phyloP scores from a whole-genome alignment of 2,329 filamentous ascomycete genomes.

The Colletotrichum cuscutae region DNA sequence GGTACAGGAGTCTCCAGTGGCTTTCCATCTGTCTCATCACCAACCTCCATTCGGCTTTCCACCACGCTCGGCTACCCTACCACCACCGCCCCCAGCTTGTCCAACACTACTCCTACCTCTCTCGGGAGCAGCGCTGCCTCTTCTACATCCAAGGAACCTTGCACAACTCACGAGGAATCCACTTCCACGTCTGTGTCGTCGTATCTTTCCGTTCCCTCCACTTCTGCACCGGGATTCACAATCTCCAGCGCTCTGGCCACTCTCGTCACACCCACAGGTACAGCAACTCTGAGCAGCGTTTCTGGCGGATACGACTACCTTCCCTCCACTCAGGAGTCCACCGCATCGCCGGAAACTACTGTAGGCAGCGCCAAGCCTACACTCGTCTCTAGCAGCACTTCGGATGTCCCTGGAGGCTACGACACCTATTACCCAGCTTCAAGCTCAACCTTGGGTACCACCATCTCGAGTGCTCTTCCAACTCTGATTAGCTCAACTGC shows the following conservation, averaged over 20 bases:
- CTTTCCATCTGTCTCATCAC: neutral
- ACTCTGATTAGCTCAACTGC: neutral
- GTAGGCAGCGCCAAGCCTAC: conserved; percentile 18
- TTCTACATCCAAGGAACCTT: conserved; percentile 1
- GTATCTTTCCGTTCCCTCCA: neutral
- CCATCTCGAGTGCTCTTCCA: conserved; percentile 7
- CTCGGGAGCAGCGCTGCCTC: neutral
- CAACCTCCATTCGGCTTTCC: conserved; percentile 23
- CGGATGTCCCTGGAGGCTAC: conserved; percentile 15
- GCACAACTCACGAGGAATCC: neutral
- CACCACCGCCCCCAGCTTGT: neutral
- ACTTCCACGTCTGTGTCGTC: neutral
- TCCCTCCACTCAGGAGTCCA: neutral
- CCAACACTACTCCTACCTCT: neutral
- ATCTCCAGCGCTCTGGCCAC: neutral
- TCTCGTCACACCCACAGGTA: neutral
- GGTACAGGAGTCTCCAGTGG: conserved; percentile 12
- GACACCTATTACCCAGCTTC: neutral
- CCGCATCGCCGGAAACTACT: neutral
- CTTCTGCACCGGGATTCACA: neutral
- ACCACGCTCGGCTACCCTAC: conserved; percentile 23
- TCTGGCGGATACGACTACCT: neutral
- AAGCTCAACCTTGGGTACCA: neutral
- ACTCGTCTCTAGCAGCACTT: neutral
- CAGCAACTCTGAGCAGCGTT: neutral